A percentile compares a stretch with the other conserved stretches of the same genome.
These are phyloP conservation scores for Psidium friedrichsthalianum DNA, from an alignment of 345 rosid species.

Conservation along the genomic window DNA sequence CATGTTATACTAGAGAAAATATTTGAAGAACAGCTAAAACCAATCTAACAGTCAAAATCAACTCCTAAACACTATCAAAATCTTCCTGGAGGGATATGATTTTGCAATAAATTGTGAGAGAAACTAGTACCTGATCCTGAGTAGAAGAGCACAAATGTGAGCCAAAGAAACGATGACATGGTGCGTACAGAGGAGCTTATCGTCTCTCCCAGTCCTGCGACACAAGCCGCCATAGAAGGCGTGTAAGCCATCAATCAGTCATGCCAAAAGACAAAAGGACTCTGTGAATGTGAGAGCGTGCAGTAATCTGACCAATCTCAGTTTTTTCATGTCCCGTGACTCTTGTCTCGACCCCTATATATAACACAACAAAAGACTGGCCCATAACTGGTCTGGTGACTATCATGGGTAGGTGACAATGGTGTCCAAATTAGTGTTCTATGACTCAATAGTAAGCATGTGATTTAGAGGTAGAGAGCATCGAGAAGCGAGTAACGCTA, in stretches of 20 bases:
- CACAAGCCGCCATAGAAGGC: background rate
- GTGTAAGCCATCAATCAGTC: background rate
- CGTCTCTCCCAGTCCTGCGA: background rate
- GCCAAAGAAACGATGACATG: background rate
- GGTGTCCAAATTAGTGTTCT: background rate
- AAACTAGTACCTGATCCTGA: background rate
- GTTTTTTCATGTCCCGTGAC: background rate
- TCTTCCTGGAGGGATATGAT: background rate
- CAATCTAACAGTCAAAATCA: background rate
- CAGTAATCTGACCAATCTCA: background rate
- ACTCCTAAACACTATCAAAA: background rate
- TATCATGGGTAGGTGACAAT: background rate
- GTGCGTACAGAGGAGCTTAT: background rate
- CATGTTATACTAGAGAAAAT: background rate
- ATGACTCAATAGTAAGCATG: background rate
- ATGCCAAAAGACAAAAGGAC: background rate
- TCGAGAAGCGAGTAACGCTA: background rate
- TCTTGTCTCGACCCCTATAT: constrained; percentile 15
- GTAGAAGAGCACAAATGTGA: background rate
- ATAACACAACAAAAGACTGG: background rate
- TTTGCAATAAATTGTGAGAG: background rate
- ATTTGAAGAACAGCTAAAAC: background rate
- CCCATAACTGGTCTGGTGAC: background rate
- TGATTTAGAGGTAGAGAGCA: background rate
- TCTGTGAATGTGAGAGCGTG: background rate